Evolutionary conservation across 2,329 filamentous ascomycete species (phyloP).

Genomic region (Stagonosporopsis chrysanthemi): DNA sequence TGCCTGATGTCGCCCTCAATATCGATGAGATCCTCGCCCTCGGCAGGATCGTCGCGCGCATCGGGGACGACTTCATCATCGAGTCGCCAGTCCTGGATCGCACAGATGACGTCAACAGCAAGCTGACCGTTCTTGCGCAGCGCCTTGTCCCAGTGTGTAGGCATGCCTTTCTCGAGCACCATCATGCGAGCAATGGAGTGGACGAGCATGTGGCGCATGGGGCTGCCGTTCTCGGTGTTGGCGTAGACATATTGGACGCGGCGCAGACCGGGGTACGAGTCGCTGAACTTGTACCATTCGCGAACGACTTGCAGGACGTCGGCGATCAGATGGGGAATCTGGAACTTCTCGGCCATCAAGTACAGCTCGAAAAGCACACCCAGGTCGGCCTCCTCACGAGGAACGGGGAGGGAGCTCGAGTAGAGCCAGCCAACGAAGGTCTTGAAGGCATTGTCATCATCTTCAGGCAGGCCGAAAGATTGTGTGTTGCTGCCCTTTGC

Average conservation of each 20-base stretch:
- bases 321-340: constrained; percentile 56
- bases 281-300: constrained; percentile 61
- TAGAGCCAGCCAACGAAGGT: constrained; percentile 64
- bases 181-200: constrained; percentile 59
- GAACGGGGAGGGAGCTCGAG: constrained; percentile 55
- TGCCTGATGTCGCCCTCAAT: constrained; percentile 48
- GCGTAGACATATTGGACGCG: constrained; percentile 62
- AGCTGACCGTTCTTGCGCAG: constrained; percentile 63
- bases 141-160: constrained; percentile 63
- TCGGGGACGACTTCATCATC: constrained; percentile 59
- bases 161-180: constrained; percentile 59
- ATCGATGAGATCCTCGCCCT: constrained; percentile 48
- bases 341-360: constrained; percentile 62
- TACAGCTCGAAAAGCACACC: constrained; percentile 62
- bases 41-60: constrained; percentile 54
- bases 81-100: constrained; percentile 63
- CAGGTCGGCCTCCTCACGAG: constrained; percentile 60
- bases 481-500: constrained; percentile 45
- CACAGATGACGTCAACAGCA: constrained; percentile 62
- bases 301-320: constrained; percentile 60
- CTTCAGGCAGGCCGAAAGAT: constrained; percentile 59
- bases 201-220: constrained; percentile 60
- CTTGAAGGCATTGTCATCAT: constrained; percentile 61
- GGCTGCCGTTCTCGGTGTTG: constrained; percentile 56
- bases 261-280: constrained; percentile 60